A percentile compares a stretch with the other conserved stretches of the same genome.
Evolutionary conservation across 2,329 filamentous ascomycete genomes (phyloP).

Genomic region (Aspergillus luchuensis): DNA sequence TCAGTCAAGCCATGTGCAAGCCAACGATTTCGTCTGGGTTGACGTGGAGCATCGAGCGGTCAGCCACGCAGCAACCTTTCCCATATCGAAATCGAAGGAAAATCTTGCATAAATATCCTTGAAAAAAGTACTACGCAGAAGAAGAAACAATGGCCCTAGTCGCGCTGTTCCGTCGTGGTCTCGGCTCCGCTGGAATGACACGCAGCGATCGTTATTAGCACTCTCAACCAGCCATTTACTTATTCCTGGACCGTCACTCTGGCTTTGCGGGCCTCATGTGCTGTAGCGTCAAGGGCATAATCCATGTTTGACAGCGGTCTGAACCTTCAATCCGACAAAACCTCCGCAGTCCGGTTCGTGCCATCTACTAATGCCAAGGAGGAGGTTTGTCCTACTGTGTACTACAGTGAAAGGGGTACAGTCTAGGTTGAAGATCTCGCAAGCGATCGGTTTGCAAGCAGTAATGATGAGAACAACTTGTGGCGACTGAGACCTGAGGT

Average conservation of each 20-base stretch:
- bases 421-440: not conserved
- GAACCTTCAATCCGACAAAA: not conserved
- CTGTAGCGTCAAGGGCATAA: not conserved
- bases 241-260: not conserved
- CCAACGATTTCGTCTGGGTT: not conserved
- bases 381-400: too few species aligned
- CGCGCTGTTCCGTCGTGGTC: not conserved
- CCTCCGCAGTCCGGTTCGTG: not conserved
- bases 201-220: not conserved
- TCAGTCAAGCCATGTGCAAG: not conserved
- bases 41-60: not conserved
- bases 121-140: not conserved
- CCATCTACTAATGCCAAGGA: too few species aligned
- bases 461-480: not conserved
- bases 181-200: not conserved
- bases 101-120: not conserved
- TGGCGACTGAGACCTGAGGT: not conserved
- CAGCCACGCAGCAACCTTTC: not conserved
- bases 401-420: not conserved
- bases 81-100: not conserved
- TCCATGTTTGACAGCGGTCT: not conserved
- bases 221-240: too few species aligned
- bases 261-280: not conserved
- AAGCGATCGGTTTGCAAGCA: not conserved
- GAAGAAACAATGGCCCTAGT: not conserved